Evolutionary conservation across 768 basidiomycete genomes (phyloP).

Genomic region (Agrocybe chaxingu): DNA sequence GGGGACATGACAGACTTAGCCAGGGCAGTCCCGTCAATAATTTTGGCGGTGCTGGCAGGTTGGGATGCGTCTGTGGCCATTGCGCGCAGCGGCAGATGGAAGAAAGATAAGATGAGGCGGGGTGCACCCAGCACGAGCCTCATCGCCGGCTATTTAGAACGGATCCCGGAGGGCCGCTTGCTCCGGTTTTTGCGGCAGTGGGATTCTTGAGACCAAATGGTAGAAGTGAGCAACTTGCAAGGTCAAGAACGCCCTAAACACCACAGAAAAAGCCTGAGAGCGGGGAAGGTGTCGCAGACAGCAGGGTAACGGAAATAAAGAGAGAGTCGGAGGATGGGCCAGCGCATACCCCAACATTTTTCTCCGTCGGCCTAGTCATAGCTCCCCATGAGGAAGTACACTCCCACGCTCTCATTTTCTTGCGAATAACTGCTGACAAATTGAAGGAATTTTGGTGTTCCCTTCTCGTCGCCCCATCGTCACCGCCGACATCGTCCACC

Average conservation of each 20-base stretch:
- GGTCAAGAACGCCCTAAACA: too few relatives aligned
- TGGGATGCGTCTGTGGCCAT: conserved; percentile 31
- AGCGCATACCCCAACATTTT: conserved; percentile 13
- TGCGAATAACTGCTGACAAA: conserved; percentile 12
- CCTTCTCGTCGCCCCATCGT: conserved; percentile 13
- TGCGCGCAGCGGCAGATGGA: conserved; percentile 25
- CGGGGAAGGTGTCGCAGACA: neutral
- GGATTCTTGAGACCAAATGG: too few relatives aligned
- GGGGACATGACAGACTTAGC: conserved; percentile 62
- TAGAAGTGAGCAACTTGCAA: too few relatives aligned
- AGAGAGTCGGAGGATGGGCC: neutral
- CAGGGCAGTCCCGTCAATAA: conserved; percentile 82
- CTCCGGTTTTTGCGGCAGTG: conserved; percentile 1
- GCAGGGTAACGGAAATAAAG: too few relatives aligned
- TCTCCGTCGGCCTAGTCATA: conserved; percentile 8
- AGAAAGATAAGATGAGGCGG: conserved; percentile 32
- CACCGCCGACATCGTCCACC: conserved; percentile 8
- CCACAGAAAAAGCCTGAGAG: neutral
- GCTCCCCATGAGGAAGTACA: neutral
- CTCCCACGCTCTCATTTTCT: conserved; percentile 13
- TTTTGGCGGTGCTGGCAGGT: conserved; percentile 27
- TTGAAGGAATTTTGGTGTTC: conserved; percentile 14
- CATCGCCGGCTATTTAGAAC: conserved; percentile 6
- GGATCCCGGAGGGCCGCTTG: conserved; percentile 14
- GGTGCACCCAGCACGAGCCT: conserved; percentile 15